Base-by-base conservation (phyloP, 139 green algal species). In the Tetratostichococcus sp. region DNA sequence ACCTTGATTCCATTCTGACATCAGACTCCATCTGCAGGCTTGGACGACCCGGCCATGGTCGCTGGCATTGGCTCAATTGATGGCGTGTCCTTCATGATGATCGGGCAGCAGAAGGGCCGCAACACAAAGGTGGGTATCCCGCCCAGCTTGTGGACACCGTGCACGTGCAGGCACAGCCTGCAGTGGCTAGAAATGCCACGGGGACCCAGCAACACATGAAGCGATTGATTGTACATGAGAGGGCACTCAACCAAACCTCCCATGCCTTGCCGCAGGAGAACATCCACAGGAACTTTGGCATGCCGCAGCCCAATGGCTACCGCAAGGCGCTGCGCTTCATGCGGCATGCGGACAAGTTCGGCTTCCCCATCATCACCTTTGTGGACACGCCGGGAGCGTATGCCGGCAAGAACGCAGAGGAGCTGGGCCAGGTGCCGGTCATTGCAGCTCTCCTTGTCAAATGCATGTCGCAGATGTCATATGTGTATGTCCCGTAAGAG, bases 271-370 rank as follows among this genome's bases (percentile, higher is more conserved):
- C 75, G 79, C 86, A 95, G 88, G 93, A 97, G 78, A 97, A 97
- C 83, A 95, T 97, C 69, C 84, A 92, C 74, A 84, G 93, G 75
- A 97, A 97, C 83, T 98, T 97, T 80, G 94, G 93, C 71, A 98
- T 98, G 94, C 93, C 94, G 31, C 90, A 95, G 86, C 94, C 94
- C 32, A 95, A 96, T 79, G 93, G 94, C 66, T 98, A 98, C 85
- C 90, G 94, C 70, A 98, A 98, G 83, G 94, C 94, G 26, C 86
- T 98, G 85, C 88, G 94, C 71, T 96, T 98, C 89, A 98, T 98
- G 94, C 80, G 87, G 72, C 94, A 97, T 76, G 94, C 94, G 28
- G 89, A 98, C 87, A 95, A 97, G 72, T 96, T 96, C 84, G 94
- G 94, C 25, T 86, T 98, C 72, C 94, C 94, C 57, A 98, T 98